Base-by-base conservation (phyloP, 345 rosid genomes). In the Gossypium australe region DNA sequence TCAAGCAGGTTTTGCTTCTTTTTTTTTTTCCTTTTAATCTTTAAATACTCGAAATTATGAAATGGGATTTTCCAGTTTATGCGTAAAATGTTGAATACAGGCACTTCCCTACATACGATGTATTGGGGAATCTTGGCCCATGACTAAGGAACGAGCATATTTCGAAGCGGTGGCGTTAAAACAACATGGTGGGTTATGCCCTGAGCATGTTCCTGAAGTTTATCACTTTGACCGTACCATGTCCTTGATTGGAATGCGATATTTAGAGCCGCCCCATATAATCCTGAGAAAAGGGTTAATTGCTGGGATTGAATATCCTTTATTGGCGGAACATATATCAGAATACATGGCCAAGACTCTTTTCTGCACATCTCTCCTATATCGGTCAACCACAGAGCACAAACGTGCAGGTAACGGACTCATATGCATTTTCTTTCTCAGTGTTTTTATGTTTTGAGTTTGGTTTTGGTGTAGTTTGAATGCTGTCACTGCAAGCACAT, bases 81-180 rank as follows among this genome's bases (percentile, higher is more conserved):
- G 38, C 38, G 2, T 13, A 67, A 47, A 6, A 22, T 49, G 13
- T 60, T 27, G 7, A 25, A 18, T 61, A 51, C 79, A 95, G 99
- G 99, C 98, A 14, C 84, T 95, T 82, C 98, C 99, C n/a, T 95
- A 93, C 75, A 11, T 95, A 48, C 92, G 99, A 0, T 84, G 86
- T 76, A 90, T 95, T 9, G 99, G 99, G 65, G 99, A 93, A 72
- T 87, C 98, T 0, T 95, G 98, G 99, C 97, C 99, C 12, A 89
- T 95, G 97, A 91, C 96, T 0, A 95, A 91, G 84, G 97, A 95
- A 80, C 82, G 99, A 74, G 93, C 98, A 29, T 93, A 91, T 76
- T 95, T 91, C 68, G 99, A 95, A 82, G 86, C 87, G 22, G 0
- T 78, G 29, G 86, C 92, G 16, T 80, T 91, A 80, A 86, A 81